Evolutionary conservation across 495 filamentous ascomycete species (phyloP), one percentile per base, ranked within the genome.

Genomic region (Penicillium arizonense): DNA sequence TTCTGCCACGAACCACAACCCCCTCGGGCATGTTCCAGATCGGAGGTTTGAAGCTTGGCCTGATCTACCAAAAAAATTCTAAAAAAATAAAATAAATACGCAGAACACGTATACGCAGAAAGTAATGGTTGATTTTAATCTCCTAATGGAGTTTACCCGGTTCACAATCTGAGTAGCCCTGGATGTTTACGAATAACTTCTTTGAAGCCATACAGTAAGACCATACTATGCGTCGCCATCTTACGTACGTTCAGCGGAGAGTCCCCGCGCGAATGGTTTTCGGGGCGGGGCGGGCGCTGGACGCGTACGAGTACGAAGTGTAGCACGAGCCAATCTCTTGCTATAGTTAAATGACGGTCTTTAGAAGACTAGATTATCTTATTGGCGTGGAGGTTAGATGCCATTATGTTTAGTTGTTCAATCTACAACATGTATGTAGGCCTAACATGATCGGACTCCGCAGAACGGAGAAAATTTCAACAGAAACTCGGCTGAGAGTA

Each of bases 261-360:
- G 55, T 48, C 46, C 55, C 47, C 49, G 35, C 37, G 61, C 45
- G 43, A 47, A 56, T 55, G 50, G 16, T 32, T 57, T 43, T 36
- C 40, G 42, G 62, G 52, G 62, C 56, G 59, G 63, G 63, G 59
- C 63, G 63, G 39, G 57, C 45, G 38, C 21, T 50, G 52, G 48
- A 58, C 53, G 56, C 57, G 51, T 63, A 64, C 61, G 63, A 66
- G 58, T 66, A 66, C 63, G 63, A 66, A 13, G 23, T 30, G 44
- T 43, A 20, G 58, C 44, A 55, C 58, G 55, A 41, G 42, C 48
- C 50, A 54, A 18, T 44, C 11, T 21, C 21, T 23, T 24, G 38
- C 36, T 11, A 28, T 18, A 11, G 14, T 21, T 45, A 21, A 30
- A 5, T 20, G 48, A 37, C 37, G 28, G 47, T 44, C 38, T n/a